Evolutionary conservation across 2,329 filamentous ascomycete species (phyloP), one percentile per base, ranked within the genome.

Genomic region (Penicillium sp.): DNA sequence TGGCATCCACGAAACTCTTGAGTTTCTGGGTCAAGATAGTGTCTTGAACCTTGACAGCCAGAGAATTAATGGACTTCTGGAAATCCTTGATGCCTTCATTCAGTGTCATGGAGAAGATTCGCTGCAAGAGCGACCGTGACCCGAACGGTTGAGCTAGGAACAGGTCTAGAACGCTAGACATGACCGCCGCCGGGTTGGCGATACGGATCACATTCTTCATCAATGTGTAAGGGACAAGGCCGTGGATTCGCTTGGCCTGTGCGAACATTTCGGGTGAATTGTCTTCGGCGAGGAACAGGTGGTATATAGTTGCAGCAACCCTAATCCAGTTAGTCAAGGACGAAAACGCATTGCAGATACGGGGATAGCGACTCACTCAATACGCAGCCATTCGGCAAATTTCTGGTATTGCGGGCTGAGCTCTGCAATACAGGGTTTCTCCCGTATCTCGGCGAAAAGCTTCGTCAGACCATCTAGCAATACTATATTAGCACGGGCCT

Each of bases 201-300:
- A 98, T 92, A 60, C 94, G 89, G 72, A 99, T 98, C 51, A 97
- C 92, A 74, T 98, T 97, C 82, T 99, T 99, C 75, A 99, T 84
- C 53, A 97, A 83, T 0, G 89, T 90, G 75, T 99, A 99, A 0
- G 95, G 95, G 49, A 99, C 90, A 59, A 98, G 85, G 0, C 93
- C 97, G 75, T 99, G 95, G 56, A 98, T 97, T 63, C 91, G 88
- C 80, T 94, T 97, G 4, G 91, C 89, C 78, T 99, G 95, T 0
- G 93, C 92, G 76, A 98, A 98, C 33, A 99, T 80, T 74, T 99
- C 95, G 0, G 95, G 93, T 0, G 94, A 97, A 77, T 99, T 99
- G 79, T 99, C 95, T 76, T 99, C 95, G 6, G 95, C 95, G 49
- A 99, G 85, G 83, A 99, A 99, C 37, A 99, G 83, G 76, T 99